Conservation (phyloP, 2,329 filamentous ascomycete genomes). For the Fusarium mexicanum region DNA sequence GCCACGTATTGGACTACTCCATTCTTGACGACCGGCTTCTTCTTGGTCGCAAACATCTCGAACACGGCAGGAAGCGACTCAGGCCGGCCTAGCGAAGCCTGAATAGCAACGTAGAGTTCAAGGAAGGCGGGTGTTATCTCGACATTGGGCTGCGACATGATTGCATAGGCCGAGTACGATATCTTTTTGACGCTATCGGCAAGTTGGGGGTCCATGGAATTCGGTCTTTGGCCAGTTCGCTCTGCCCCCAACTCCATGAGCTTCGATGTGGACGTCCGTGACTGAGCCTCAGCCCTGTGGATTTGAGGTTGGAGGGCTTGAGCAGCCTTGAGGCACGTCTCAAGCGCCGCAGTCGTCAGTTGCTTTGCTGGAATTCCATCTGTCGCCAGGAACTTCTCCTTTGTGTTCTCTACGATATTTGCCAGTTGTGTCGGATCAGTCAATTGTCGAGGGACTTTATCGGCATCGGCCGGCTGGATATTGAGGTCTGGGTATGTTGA, state of each 20-base stretch:
- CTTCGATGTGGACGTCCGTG: slow-evolving; percentile 61
- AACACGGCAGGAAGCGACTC: slow-evolving; percentile 84
- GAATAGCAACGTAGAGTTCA: slow-evolving; percentile 77
- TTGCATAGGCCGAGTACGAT: slow-evolving; percentile 70
- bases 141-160: slow-evolving; percentile 79
- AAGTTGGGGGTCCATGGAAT: slow-evolving; percentile 48
- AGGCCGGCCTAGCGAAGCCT: slow-evolving; percentile 76
- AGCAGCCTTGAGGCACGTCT: slow-evolving; percentile 57
- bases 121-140: slow-evolving; percentile 82
- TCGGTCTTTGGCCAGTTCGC: slow-evolving; percentile 45
- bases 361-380: slow-evolving; percentile 57
- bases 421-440: slow-evolving; percentile 54
- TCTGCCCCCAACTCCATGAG: slow-evolving; percentile 59
- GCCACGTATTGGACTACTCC: slow-evolving; percentile 67
- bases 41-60: slow-evolving; percentile 84
- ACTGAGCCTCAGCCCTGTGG: slow-evolving; percentile 51
- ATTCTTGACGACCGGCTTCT: slow-evolving; percentile 70
- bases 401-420: slow-evolving; percentile 54
- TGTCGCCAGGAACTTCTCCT: slow-evolving; percentile 55
- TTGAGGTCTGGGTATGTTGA: slow-evolving; percentile 31
- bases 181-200: slow-evolving; percentile 61
- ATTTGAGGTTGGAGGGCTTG: slow-evolving; percentile 55
- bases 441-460: slow-evolving; percentile 39
- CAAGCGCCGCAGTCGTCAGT: slow-evolving; percentile 56
- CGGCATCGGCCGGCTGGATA: slow-evolving; percentile 22